These are phyloP conservation scores for Globisporangium ultimum DNA, from an alignment of 352 stramenopile species.

Conservation along the genomic window DNA sequence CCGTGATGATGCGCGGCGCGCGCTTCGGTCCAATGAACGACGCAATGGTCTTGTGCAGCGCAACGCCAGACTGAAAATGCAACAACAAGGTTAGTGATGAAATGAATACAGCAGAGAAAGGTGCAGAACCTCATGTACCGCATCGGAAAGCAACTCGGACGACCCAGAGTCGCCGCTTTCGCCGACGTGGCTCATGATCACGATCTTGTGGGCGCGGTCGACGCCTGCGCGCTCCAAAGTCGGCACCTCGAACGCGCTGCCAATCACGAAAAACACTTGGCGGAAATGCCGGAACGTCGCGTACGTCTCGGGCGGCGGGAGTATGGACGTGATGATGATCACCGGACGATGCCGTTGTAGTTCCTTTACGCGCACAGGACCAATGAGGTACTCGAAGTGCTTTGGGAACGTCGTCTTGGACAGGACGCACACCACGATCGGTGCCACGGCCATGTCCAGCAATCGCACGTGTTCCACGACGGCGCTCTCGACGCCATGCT, in stretches of 20 bases:
- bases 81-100: slow-evolving; percentile 6
- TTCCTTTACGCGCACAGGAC: slow-evolving; percentile 61
- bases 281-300: slow-evolving; percentile 66
- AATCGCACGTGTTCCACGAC: slow-evolving; percentile 49
- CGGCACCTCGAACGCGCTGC: slow-evolving; percentile 52
- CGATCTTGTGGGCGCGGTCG: slow-evolving; percentile 57
- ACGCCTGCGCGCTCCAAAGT: slow-evolving; percentile 65
- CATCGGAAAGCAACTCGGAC: slow-evolving; percentile 72
- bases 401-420: slow-evolving; percentile 54
- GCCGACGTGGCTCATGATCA: slow-evolving; percentile 69
- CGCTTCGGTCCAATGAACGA: slow-evolving; percentile 56
- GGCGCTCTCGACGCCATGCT: slow-evolving; percentile 33
- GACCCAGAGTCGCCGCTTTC: slow-evolving; percentile 50
- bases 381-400: slow-evolving; percentile 77
- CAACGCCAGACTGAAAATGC: slow-evolving; percentile 52
- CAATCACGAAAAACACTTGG: slow-evolving; percentile 71
- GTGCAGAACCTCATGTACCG: slow-evolving; percentile 25
- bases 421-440: slow-evolving; percentile 75
- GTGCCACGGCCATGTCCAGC: slow-evolving; percentile 42
- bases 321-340: slow-evolving; percentile 51
- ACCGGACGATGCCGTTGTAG: slow-evolving; percentile 71
- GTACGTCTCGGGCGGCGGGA: slow-evolving; percentile 61
- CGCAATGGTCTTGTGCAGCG: slow-evolving; percentile 81
- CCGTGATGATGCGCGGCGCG: slow-evolving; percentile 67
- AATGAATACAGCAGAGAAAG: neutral